Conservation (phyloP, 1,139 yeast species). For the Citeromyces siamensis region DNA sequence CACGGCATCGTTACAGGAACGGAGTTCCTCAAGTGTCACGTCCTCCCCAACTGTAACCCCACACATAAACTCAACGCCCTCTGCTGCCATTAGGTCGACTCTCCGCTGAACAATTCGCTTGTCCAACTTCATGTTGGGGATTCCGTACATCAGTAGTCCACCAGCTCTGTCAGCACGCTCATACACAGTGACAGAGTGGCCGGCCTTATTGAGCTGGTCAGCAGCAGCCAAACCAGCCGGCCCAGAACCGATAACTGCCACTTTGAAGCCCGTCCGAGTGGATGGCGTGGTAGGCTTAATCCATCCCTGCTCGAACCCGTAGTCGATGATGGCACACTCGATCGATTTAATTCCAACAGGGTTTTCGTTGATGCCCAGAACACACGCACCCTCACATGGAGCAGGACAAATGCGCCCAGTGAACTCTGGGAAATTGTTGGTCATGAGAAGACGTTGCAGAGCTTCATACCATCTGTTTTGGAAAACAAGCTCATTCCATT, state of each 20-base stretch:
- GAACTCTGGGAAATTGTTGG: slow-evolving; percentile 97
- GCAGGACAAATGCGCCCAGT: slow-evolving; percentile 99
- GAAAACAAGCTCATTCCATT: slow-evolving; percentile 95
- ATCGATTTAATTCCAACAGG: slow-evolving; percentile 96
- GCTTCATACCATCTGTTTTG: slow-evolving; percentile 95
- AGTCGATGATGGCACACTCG: slow-evolving; percentile 93
- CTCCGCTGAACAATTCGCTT: slow-evolving; percentile 89
- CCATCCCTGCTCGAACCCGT: slow-evolving; percentile 97
- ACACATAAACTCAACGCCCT: slow-evolving; percentile 73
- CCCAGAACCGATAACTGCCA: slow-evolving; percentile 92
- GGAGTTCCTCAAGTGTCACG: slow-evolving; percentile 55
- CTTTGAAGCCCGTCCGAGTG: slow-evolving; percentile 68
- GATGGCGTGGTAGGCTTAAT: slow-evolving; percentile 75
- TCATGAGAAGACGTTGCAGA: slow-evolving; percentile 81
- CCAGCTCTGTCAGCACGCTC: slow-evolving; percentile 95
- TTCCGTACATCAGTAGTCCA: slow-evolving; percentile 97
- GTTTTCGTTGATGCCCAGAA: slow-evolving; percentile 76
- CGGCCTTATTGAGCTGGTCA: slow-evolving; percentile 93
- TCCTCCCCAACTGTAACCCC: slow-evolving; percentile 81
- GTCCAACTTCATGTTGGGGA: slow-evolving; percentile 97
- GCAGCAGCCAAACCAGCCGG: slow-evolving; percentile 97
- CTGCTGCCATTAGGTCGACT: slow-evolving; percentile 80
- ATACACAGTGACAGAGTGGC: slow-evolving; percentile 81
- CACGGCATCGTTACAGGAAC: slow-evolving; percentile 63
- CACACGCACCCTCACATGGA: slow-evolving; percentile 98